These are phyloP conservation scores for Podospora sp. DNA, from an alignment of 495 filamentous ascomycete genomes.

Conservation along the genomic window DNA sequence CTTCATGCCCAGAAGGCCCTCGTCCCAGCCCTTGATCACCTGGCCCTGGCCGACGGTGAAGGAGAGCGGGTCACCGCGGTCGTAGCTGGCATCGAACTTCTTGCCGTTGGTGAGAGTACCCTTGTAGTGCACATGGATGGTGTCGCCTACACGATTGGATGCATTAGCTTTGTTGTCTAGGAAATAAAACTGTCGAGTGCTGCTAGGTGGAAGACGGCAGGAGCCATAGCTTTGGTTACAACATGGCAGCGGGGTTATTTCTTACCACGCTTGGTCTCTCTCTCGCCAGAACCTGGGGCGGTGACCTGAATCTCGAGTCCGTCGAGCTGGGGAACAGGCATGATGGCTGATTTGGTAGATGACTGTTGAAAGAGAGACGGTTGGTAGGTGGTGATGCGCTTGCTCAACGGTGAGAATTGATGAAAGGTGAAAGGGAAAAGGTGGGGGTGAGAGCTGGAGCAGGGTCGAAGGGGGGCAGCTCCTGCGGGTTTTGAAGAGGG, in stretches of 20 bases:
- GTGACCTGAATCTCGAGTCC: constrained; percentile 35
- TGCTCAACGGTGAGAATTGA: constrained; percentile 5
- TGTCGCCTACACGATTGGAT: constrained; percentile 28
- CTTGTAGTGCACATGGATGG: constrained; percentile 37
- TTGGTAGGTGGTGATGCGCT: neutral
- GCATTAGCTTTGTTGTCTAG: neutral
- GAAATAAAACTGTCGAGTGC: neutral
- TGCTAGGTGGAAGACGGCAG: neutral
- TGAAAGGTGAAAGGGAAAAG: neutral
- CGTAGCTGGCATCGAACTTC: constrained; percentile 52
- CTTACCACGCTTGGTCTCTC: constrained; percentile 37
- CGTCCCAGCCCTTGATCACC: constrained; percentile 86
- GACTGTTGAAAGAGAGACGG: constrained; percentile 15
- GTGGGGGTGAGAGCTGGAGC: neutral
- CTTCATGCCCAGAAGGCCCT: constrained; percentile 85
- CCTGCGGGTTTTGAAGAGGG: neutral
- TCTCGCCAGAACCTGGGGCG: constrained; percentile 27
- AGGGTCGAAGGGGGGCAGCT: neutral
- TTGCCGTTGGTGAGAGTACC: constrained; percentile 38
- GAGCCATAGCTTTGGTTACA: neutral
- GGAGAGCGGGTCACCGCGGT: constrained; percentile 64
- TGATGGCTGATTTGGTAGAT: constrained; percentile 24
- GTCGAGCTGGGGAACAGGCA: constrained; percentile 35
- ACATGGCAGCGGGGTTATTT: neutral
- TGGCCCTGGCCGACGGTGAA: constrained; percentile 71